Conservation (phyloP, 441 rosid genomes). For the Pelargonium myrrhifolium region DNA sequence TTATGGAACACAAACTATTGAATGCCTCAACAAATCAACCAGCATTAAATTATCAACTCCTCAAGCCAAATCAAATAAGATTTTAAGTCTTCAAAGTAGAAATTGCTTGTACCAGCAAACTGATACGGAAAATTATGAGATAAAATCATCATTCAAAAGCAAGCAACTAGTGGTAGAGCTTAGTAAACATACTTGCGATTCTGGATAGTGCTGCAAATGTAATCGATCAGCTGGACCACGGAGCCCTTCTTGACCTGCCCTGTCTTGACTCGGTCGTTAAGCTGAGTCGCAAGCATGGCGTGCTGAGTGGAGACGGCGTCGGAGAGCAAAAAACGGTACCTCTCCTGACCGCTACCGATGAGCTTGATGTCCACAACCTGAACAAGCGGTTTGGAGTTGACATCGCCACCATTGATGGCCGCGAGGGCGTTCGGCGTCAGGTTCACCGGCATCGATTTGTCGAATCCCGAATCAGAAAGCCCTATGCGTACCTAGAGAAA, state of each 20-base stretch:
- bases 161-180: background rate
- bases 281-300: slow-evolving; percentile 75
- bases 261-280: slow-evolving; percentile 56
- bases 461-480: too few relatives aligned
- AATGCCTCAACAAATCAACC: too few relatives aligned
- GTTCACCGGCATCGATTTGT: slow-evolving; percentile 45
- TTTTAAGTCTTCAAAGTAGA: too few relatives aligned
- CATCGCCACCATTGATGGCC: slow-evolving; percentile 56
- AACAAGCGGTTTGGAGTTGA: slow-evolving; percentile 67
- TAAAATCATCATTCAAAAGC: background rate
- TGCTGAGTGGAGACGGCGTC: slow-evolving; percentile 57
- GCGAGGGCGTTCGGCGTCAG: slow-evolving; percentile 59
- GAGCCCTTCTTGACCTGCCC: slow-evolving; percentile 58
- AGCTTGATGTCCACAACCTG: slow-evolving; percentile 64
- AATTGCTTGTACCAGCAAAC: background rate
- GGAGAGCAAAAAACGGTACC: slow-evolving; percentile 59
- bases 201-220: slow-evolving; percentile 63
- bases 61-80: too few relatives aligned
- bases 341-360: slow-evolving; percentile 51
- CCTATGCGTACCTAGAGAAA: too few relatives aligned
- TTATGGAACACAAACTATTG: background rate
- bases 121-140: too few relatives aligned
- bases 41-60: too few relatives aligned
- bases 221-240: slow-evolving; percentile 68
- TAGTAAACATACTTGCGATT: slow-evolving; percentile 47